These are phyloP conservation scores for Jacaranda copaia DNA, from an alignment of 257 asterid genomes.

Conservation along the genomic window DNA sequence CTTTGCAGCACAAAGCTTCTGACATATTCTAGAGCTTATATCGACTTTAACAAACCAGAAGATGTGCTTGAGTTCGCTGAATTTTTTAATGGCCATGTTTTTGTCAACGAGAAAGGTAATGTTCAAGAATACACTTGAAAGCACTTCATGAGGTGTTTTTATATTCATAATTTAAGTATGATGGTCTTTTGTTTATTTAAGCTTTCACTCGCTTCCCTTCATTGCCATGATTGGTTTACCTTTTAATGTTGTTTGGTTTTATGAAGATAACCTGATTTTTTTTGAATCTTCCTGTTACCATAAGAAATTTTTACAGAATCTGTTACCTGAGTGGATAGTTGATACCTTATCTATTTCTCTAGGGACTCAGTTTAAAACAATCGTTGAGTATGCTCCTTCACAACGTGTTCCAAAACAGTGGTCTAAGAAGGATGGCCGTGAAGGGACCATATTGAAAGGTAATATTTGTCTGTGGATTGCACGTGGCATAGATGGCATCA, in stretches of 20 bases:
- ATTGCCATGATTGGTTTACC: conserved; percentile 11
- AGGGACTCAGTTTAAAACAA: conserved; percentile 90
- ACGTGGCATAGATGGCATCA: conserved; percentile 33
- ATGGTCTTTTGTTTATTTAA: background rate
- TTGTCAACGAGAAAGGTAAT: conserved; percentile 96
- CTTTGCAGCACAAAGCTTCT: conserved; percentile 82
- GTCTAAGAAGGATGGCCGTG: conserved; percentile 96
- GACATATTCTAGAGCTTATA: conserved; percentile 75
- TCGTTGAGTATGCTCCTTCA: conserved; percentile 98
- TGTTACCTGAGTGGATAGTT: conserved; percentile 26
- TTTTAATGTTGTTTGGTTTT: conserved; percentile 26
- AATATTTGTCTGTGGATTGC: conserved; percentile 42
- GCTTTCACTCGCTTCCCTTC: conserved; percentile 23
- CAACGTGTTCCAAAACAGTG: conserved; percentile 92
- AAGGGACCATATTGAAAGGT: conserved; percentile 93
- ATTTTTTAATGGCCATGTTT: conserved; percentile 88
- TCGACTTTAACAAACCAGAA: conserved; percentile 75
- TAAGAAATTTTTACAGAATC: background rate
- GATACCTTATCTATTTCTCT: conserved; percentile 34
- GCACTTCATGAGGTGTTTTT: conserved; percentile 28
- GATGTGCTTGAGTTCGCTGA: conserved; percentile 96
- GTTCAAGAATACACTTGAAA: conserved; percentile 26
- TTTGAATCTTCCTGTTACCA: background rate
- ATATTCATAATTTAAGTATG: conserved; percentile 1
- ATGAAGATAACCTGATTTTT: background rate